phyloP scores from a whole-genome alignment of 441 rosid genomes.

The Gossypium trilobum region DNA sequence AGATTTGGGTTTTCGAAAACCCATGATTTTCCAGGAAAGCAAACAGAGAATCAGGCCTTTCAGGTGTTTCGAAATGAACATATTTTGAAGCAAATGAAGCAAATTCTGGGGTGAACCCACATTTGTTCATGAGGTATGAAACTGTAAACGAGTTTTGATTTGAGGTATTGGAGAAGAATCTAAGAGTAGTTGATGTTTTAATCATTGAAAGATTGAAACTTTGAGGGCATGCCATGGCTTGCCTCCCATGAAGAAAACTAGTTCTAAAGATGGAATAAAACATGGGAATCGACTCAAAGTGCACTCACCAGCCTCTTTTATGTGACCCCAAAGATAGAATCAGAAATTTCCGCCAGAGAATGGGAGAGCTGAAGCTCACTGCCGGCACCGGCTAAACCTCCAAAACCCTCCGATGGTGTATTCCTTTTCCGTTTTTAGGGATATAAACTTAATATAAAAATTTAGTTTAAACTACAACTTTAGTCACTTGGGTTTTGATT shows the following conservation, averaged over 20 bases:
- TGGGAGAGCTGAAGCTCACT: too few relatives aligned
- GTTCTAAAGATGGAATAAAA: not conserved
- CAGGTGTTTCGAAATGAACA: not conserved
- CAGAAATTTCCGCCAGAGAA: too few relatives aligned
- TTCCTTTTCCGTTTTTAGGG: too few relatives aligned
- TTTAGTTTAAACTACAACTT: too few relatives aligned
- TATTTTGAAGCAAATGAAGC: constrained; percentile 17
- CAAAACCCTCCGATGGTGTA: too few relatives aligned
- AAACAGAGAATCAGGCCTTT: constrained; percentile 13
- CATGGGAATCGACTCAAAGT: not conserved
- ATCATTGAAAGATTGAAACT: not conserved
- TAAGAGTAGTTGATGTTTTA: not conserved
- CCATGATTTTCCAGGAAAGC: constrained; percentile 16
- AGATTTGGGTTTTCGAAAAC: constrained; percentile 21
- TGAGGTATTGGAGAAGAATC: not conserved
- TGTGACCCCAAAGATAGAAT: too few relatives aligned
- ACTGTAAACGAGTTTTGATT: constrained; percentile 11
- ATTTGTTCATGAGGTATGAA: constrained; percentile 22
- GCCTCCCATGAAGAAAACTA: not conserved
- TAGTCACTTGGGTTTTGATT: too few relatives aligned
- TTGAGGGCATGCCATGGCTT: not conserved
- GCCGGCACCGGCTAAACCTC: too few relatives aligned
- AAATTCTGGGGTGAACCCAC: constrained; percentile 24
- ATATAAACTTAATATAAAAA: too few relatives aligned
- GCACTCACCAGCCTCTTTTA: not conserved